These are phyloP conservation scores for Filobasidium uniguttulatum DNA, from an alignment of 1,284 basidiomycete genomes.

Conservation along the genomic window DNA sequence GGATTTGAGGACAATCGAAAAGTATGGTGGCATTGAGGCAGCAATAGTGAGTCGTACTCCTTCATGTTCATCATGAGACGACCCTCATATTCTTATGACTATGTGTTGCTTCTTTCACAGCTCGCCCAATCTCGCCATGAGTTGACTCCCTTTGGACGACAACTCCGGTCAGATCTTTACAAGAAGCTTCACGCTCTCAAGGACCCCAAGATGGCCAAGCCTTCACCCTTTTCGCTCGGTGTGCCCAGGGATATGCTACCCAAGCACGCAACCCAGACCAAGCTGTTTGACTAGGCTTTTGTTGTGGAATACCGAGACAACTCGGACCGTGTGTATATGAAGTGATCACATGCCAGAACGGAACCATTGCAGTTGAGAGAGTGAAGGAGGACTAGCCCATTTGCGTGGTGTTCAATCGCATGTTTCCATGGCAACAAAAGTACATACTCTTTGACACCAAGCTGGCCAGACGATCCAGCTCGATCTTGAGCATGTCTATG, in stretches of 20 bases:
- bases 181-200: conserved; percentile 20
- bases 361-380: too few species aligned
- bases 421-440: too few species aligned
- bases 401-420: too few species aligned
- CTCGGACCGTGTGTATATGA: background rate
- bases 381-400: too few species aligned
- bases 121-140: conserved; percentile 27
- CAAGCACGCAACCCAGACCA: too few species aligned
- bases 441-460: too few species aligned
- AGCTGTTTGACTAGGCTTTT: too few species aligned
- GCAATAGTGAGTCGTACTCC: conserved; percentile 25
- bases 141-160: conserved; percentile 28
- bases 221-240: background rate
- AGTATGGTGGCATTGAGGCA: conserved; percentile 35
- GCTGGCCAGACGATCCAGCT: too few species aligned
- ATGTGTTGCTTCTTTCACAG: conserved; percentile 14
- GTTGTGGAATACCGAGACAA: too few species aligned
- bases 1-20: conserved; percentile 27
- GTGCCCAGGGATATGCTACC: too few species aligned
- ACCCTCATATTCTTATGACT: background rate
- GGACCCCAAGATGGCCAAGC: background rate
- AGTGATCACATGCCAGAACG: too few species aligned
- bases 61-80: background rate
- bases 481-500: too few species aligned
- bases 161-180: conserved; percentile 31